Evolutionary conservation across 2,329 filamentous ascomycete genomes (phyloP), one percentile per base, ranked within the genome.

Genomic region (Ophiostoma sp.): DNA sequence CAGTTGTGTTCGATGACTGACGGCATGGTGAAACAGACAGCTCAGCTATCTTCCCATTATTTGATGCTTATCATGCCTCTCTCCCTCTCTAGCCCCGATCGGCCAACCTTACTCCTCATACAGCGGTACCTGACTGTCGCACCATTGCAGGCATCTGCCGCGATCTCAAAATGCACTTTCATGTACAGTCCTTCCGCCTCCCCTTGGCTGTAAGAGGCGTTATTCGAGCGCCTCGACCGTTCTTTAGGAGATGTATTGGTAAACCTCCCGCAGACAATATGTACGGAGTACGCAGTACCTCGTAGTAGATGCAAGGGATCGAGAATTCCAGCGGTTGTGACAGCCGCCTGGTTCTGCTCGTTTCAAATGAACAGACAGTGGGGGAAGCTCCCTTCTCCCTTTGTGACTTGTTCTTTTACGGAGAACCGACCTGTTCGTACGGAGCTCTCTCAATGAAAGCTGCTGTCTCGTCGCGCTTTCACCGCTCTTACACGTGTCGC

Each of bases 121-220:
- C 27, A 27, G 27, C 27, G 27, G 42, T 60, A 60, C 55, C 55
- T 60, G 55, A 40, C 55, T 60, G 55, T 60, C 55, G 55, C 55
- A 60, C 55, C 55, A 60, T 60, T 60, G 55, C 55, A 36, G 55
- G 27, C 38, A 60, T 60, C 55, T 60, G 55, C 55, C 55, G 49
- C 49, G 7, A 55, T 27, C 7, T 6, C 11, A 55, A 27, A 55
- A 55, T 55, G 49, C 49, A 27, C n/a, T 55, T 55, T 55, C 49
- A 55, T 55, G 49, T 55, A 27, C 49, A 14, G 49, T 55, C 49
- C 18, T 36, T 55, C 27, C 27, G 7, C 11, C 18, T 27, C 27
- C 27, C 27, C 27, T 27, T 27, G 27, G 27, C 27, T 27, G 27
- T 27, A 27, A 27, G 27, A 27, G 27, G 27, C 27, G 27, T 27